Percentiles rank a stretch among this genome's conserved stretches.
Evolutionary conservation across 169 alveolate species (phyloP).

Genomic region (Plasmodium reichenowi): DNA sequence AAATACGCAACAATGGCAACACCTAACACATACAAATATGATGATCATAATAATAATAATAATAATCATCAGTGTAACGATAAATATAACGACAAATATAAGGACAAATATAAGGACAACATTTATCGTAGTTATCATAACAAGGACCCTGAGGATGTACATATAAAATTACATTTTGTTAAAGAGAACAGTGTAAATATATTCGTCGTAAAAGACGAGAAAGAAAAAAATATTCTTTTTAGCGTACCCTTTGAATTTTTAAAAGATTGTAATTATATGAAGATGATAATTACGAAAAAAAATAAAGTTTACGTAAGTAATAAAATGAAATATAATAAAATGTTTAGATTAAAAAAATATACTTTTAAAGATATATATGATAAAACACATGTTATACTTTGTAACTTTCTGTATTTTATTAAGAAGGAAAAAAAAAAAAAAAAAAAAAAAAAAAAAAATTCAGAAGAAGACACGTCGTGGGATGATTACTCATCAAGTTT

Average conservation of each 20-base stretch:
- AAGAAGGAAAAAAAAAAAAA: neutral
- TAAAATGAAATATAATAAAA: slow-evolving; percentile 26
- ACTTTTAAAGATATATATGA: slow-evolving; percentile 28
- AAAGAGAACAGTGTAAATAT: slow-evolving; percentile 12
- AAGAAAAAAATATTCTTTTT: neutral
- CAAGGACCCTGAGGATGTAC: neutral
- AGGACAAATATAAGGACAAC: no score
- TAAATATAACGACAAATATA: no score
- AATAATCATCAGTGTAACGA: no score
- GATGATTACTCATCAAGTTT: neutral
- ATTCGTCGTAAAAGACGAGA: slow-evolving; percentile 10
- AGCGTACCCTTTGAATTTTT: slow-evolving; percentile 45
- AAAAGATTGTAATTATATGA: slow-evolving; percentile 34
- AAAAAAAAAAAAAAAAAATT: neutral
- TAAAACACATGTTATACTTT: neutral
- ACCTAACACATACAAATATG: no score
- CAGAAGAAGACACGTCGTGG: neutral
- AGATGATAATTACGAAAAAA: slow-evolving; percentile 13
- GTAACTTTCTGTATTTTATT: slow-evolving; percentile 19
- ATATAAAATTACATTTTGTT: slow-evolving; percentile 20
- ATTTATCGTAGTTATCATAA: neutral
- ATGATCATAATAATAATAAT: no score
- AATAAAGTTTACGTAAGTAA: slow-evolving; percentile 16
- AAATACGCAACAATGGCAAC: no score
- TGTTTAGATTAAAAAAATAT: slow-evolving; percentile 9